A percentile compares a stretch with the other conserved stretches of the same genome.
Evolutionary conservation across 1,284 basidiomycete genomes (phyloP).

Genomic region (Ustilago nuda): DNA sequence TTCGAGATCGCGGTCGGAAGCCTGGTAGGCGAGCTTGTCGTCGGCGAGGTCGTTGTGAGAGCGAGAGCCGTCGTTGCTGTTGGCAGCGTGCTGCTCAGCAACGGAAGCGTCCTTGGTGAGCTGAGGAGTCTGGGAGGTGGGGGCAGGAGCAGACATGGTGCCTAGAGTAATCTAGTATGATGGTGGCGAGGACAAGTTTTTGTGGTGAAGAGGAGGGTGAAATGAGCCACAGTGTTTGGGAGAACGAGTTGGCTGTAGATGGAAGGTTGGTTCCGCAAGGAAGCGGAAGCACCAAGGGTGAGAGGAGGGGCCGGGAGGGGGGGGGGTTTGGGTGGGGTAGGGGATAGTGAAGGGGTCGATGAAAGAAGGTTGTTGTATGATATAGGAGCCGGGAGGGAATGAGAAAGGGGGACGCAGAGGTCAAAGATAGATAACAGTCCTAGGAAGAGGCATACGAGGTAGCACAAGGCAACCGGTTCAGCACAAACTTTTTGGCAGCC

Average conservation of each 20-base stretch:
- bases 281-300: slow-evolving; percentile 16
- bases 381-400: slow-evolving; percentile 23
- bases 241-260: slow-evolving; percentile 2
- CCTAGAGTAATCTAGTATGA: background rate
- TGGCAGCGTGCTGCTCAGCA: slow-evolving; percentile 24
- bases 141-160: slow-evolving; percentile 30
- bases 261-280: slow-evolving; percentile 14
- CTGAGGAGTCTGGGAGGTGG: slow-evolving; percentile 29
- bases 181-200: background rate
- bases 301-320: slow-evolving; percentile 3
- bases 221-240: slow-evolving; percentile 8
- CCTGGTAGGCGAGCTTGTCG: slow-evolving; percentile 48
- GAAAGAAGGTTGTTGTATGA: slow-evolving; percentile 16
- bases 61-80: slow-evolving; percentile 37
- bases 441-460: background rate
- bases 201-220: background rate
- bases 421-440: slow-evolving; percentile 10
- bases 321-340: slow-evolving; percentile 4
- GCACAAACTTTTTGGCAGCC: slow-evolving; percentile 10
- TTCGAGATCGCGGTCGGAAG: slow-evolving; percentile 53
- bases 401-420: slow-evolving; percentile 11
- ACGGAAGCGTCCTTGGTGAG: slow-evolving; percentile 34
- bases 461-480: background rate
- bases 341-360: background rate
- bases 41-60: slow-evolving; percentile 42